Conservation (phyloP, 371 early-diverging fungal species). For the Basidiobolus meristosporus region DNA sequence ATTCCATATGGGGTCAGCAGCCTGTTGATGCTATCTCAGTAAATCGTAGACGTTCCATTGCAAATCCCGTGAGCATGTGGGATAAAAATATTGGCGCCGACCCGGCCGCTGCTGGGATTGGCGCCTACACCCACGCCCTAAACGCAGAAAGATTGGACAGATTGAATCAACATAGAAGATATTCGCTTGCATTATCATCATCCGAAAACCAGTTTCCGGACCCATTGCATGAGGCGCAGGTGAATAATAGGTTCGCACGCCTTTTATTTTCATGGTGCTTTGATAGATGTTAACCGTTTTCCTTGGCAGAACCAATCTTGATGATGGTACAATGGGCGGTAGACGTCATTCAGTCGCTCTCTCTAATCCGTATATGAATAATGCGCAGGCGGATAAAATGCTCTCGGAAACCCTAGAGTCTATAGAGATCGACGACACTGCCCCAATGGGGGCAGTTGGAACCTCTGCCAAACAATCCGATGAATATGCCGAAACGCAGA, state of each 20-base stretch:
- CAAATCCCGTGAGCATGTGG: slow-evolving; percentile 3
- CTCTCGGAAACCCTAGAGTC: slow-evolving; percentile 10
- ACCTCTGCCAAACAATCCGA: slow-evolving; percentile 7
- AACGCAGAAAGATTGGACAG: slow-evolving; percentile 2
- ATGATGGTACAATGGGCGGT: slow-evolving; percentile 7
- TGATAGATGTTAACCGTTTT: too few relatives aligned
- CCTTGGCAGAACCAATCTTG: too few relatives aligned
- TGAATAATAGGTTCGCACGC: too few relatives aligned
- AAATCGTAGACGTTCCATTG: too few relatives aligned
- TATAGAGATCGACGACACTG: slow-evolving; percentile 5
- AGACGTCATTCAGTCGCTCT: slow-evolving; percentile 23
- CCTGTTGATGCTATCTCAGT: too few relatives aligned
- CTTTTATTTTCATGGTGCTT: too few relatives aligned
- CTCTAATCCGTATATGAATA: slow-evolving; percentile 9
- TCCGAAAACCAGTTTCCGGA: slow-evolving; percentile 2
- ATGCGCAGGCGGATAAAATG: neutral
- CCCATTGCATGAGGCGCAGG: slow-evolving; percentile 1
- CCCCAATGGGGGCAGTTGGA: slow-evolving; percentile 4
- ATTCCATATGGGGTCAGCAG: neutral
- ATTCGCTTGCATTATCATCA: slow-evolving; percentile 4
- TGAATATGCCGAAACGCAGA: slow-evolving; percentile 11
- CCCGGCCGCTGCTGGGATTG: slow-evolving; percentile 2
- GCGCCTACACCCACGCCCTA: slow-evolving; percentile 2
- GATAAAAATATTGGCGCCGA: slow-evolving; percentile 1
- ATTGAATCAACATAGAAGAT: slow-evolving; percentile 3